phyloP scores from a whole-genome alignment of 2,329 filamentous ascomycete genomes.

The Calcarisporium arbuscula region DNA sequence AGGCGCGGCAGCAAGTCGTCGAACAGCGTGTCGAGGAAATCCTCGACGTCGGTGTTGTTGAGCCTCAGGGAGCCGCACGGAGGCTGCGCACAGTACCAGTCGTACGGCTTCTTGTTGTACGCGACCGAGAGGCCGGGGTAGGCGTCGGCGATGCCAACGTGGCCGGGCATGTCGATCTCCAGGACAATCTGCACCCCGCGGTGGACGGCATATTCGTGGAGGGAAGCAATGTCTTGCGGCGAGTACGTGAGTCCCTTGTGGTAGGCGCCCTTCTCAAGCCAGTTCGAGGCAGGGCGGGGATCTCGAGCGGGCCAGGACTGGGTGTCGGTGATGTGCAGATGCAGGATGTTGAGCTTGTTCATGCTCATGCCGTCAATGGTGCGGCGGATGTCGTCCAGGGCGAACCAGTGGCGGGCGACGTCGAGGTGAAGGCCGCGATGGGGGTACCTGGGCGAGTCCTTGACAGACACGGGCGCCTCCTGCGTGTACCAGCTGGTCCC shows the following conservation, averaged over 20 bases:
- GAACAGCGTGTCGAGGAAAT: conserved; percentile 67
- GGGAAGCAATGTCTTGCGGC: conserved; percentile 52
- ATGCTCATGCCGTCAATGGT: conserved; percentile 71
- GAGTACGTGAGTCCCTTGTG: conserved; percentile 60
- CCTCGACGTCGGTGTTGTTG: conserved; percentile 62
- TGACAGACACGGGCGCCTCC: conserved; percentile 62
- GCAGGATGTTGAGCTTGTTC: conserved; percentile 79
- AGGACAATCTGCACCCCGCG: conserved; percentile 54
- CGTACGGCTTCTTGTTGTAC: conserved; percentile 50
- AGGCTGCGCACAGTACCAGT: conserved; percentile 54
- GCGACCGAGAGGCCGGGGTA: conserved; percentile 50
- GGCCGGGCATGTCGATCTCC: conserved; percentile 58
- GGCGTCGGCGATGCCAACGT: conserved; percentile 48
- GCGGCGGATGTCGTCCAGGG: conserved; percentile 59
- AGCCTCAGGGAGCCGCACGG: conserved; percentile 69
- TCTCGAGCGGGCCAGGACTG: conserved; percentile 85
- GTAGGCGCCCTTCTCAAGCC: conserved; percentile 71
- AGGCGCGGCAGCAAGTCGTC: conserved; percentile 71
- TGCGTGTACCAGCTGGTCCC: conserved; percentile 59
- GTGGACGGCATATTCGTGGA: conserved; percentile 65
- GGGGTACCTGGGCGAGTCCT: conserved; percentile 66
- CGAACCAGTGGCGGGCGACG: conserved; percentile 66
- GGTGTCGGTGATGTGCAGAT: conserved; percentile 75
- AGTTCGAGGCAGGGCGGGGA: no score
- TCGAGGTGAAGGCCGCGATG: conserved; percentile 80